Evolutionary conservation across 2,329 filamentous ascomycete species (phyloP), one percentile per base, ranked within the genome.

Genomic region (Ophiostoma ulmi): DNA sequence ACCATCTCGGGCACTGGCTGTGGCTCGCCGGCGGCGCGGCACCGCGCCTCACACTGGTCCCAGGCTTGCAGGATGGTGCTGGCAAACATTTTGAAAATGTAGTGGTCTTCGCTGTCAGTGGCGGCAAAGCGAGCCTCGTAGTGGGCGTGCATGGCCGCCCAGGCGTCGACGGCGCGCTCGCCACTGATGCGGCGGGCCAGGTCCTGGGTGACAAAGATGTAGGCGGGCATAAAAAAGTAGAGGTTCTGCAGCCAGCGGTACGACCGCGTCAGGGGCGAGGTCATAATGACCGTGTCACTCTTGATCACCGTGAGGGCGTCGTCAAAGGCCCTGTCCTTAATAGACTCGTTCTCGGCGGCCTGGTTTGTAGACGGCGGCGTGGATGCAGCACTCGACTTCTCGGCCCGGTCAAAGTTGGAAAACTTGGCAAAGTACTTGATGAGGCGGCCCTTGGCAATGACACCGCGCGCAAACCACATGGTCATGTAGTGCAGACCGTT

Each of bases 361-460:
- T 68, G 35, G 22, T 11, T 6, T 14, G 22, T 26, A 5, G 66
- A n/a, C 11, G 22, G 3, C 17, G 64, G 67, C 0, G 75, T 68
- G 0, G 76, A 72, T 1, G 73, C 74, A 0, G 63, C 26, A 10
- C 44, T 36, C 41, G 31, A 38, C 36, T 44, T 67, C 7, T 44
- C 36, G 22, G 17, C 14, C 20, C 41, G 17, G 36, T 39, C 41
- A 20, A 39, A 52, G 72, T 31, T 75, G 74, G 63, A 44, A 5
- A 66, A 77, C 77, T 31, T 71, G 4, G 64, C 61, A 70, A 84
- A 83, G 70, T 84, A 78, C 67, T 87, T 82, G 68, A 88, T 71
- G 0, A 90, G 80, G 1, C 79, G 81, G 65, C 72, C 77, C 74
- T 83, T 86, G 0, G 86, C 82, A 3, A 90, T 70, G 5, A 80